Evolutionary conservation across 75 land plant genomes (phyloP), one percentile per base, ranked within the genome.

Genomic region (Picea sitchensis): DNA sequence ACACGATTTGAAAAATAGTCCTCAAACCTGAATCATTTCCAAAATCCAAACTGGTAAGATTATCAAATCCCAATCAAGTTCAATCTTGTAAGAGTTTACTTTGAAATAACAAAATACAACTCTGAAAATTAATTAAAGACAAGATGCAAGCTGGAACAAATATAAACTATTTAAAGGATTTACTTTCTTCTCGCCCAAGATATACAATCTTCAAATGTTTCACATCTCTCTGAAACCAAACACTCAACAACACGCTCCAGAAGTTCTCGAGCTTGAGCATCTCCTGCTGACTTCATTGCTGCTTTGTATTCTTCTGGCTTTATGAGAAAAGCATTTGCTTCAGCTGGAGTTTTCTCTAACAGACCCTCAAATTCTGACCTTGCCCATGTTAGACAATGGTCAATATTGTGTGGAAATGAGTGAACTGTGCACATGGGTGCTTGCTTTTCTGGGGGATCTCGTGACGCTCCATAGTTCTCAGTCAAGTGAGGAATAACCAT

Each of bases 341-440:
- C 98, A 63, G 88, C 81, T 30, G 98, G 98, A 54, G 92, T 90
- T 81, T 91, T 95, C 85, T 95, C 98, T 47, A 95, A 82, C 76
- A 95, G 79, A 30, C 94, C 98, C 79, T 95, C 98, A 92, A 95
- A 95, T 65, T 95, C 98, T 26, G 98, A 95, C 21, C 98, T 80
- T 65, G 98, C 98, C 98, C 98, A 95, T 23, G 96, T 93, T 60
- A 95, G 71, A 69, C 98, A 95, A 69, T 95, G 98, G 68, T 93
- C 92, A 79, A 95, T 95, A 68, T 95, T 95, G 79, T 95, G 97
- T 12, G 99, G 99, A 76, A 96, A 96, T 3, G 97, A 94, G 63
- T 94, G 99, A 62, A 96, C 91, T 30, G 99, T 96, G 72, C 99
- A 96, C 97, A 96, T 96, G 3, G 99, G 99, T 20, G 99, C 99